These are phyloP conservation scores for Plantago lanceolata DNA, from an alignment of 305 asterid species.

Conservation along the genomic window DNA sequence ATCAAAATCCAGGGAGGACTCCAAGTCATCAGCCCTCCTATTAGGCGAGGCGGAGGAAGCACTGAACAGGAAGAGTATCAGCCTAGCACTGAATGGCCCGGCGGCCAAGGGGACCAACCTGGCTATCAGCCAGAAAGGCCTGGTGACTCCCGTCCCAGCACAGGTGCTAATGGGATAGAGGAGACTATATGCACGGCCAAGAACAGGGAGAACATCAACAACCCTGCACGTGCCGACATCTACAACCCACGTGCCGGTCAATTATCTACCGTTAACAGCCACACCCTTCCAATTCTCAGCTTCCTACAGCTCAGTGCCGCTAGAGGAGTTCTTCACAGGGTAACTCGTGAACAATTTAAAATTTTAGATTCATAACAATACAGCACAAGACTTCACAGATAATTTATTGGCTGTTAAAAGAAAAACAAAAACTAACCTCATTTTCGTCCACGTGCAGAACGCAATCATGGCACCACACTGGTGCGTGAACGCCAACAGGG, in stretches of 20 bases:
- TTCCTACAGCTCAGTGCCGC: conserved; percentile 56
- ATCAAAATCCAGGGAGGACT: conserved; percentile 33
- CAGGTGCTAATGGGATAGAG: conserved; percentile 29
- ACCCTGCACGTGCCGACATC: conserved; percentile 54
- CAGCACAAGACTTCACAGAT: neutral
- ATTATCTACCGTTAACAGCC: conserved; percentile 48
- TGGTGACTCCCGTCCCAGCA: too few species aligned
- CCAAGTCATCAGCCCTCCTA: conserved; percentile 38
- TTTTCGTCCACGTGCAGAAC: conserved; percentile 22
- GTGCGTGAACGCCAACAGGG: conserved; percentile 38
- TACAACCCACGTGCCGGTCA: conserved; percentile 68
- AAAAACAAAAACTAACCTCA: neutral
- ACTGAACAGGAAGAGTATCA: conserved; percentile 5
- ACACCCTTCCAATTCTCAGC: conserved; percentile 55
- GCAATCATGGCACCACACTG: conserved; percentile 45
- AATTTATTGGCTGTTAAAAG: too few species aligned
- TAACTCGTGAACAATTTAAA: conserved; percentile 11
- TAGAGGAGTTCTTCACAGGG: conserved; percentile 45
- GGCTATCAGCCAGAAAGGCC: neutral
- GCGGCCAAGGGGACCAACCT: conserved; percentile 2
- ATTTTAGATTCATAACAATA: too few species aligned
- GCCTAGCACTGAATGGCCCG: neutral
- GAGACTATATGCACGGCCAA: conserved; percentile 56
- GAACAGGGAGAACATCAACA: conserved; percentile 47
- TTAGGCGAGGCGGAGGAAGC: conserved; percentile 12